These are phyloP conservation scores for Boletellus sp. DNA, from an alignment of 768 basidiomycete genomes.

Conservation along the genomic window DNA sequence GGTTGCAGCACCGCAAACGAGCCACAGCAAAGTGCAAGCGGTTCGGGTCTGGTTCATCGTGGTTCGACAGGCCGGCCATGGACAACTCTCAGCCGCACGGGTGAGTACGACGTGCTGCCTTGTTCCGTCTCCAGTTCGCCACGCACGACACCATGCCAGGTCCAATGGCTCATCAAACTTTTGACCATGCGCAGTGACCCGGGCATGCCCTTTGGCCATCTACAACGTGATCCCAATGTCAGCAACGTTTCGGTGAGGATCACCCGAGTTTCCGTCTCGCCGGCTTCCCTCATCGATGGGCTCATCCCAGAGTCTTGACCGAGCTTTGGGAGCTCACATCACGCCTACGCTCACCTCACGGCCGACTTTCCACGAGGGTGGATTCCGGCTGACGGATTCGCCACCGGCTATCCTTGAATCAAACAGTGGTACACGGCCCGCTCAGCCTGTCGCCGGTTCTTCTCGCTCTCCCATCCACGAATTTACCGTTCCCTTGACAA, in stretches of 20 bases:
- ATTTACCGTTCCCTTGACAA: conserved; percentile 28
- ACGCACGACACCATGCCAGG: not conserved
- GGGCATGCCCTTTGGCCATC: conserved; percentile 59
- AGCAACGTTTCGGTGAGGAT: conserved; percentile 56
- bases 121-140: not conserved
- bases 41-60: conserved; percentile 36
- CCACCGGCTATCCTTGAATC: conserved; percentile 31
- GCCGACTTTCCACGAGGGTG: conserved; percentile 29
- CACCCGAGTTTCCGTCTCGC: conserved; percentile 15
- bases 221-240: conserved; percentile 55
- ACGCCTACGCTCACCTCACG: conserved; percentile 36
- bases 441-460: conserved; percentile 27
- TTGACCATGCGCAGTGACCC: conserved; percentile 44
- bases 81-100: conserved; percentile 34
- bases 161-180: conserved; percentile 14
- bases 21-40: conserved; percentile 31
- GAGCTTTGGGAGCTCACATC: conserved; percentile 56
- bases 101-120: conserved; percentile 22
- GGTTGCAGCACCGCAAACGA: conserved; percentile 26
- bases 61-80: conserved; percentile 31
- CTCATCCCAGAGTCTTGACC: conserved; percentile 48
- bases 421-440: conserved; percentile 22
- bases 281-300: conserved; percentile 27
- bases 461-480: conserved; percentile 34
- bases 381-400: conserved; percentile 30